These are phyloP conservation scores for Rhododendron williamsianum DNA, from an alignment of 148 eudicot species.

Conservation along the genomic window DNA sequence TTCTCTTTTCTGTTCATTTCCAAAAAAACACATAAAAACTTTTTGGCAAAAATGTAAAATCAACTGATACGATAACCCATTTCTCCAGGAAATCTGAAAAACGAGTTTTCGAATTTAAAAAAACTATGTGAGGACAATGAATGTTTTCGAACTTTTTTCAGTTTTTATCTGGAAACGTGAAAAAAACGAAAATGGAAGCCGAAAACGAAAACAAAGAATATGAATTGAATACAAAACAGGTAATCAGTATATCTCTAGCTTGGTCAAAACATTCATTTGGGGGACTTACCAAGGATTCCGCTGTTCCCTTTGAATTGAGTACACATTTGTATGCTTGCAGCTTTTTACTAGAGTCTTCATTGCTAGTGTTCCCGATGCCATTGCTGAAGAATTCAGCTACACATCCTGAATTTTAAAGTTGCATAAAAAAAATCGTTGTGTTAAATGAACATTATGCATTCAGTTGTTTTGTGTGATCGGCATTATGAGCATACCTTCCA, in stretches of 20 bases:
- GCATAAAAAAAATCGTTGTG: background rate
- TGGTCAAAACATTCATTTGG: background rate
- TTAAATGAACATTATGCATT: background rate
- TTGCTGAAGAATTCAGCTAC: constrained; percentile 53
- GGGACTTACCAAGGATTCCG: constrained; percentile 63
- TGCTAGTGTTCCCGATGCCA: constrained; percentile 12
- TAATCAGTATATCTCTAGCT: background rate
- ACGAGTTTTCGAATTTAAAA: too few species aligned
- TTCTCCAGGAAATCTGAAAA: background rate
- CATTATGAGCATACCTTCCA: constrained; percentile 45
- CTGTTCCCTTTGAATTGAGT: constrained; percentile 66
- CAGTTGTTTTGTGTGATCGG: background rate
- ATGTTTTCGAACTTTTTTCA: background rate
- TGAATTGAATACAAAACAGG: background rate
- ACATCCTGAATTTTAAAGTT: constrained; percentile 35
- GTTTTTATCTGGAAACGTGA: background rate
- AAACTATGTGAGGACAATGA: background rate
- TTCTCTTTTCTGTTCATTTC: background rate
- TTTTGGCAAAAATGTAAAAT: too few species aligned
- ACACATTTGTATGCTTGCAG: constrained; percentile 63
- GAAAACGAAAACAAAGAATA: background rate
- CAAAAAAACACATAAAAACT: background rate
- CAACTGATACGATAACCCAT: background rate
- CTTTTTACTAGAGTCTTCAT: constrained; percentile 33
- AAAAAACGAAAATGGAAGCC: background rate